These are phyloP conservation scores for Elsinoe batatas DNA, from an alignment of 2,329 filamentous ascomycete genomes.

Conservation along the genomic window DNA sequence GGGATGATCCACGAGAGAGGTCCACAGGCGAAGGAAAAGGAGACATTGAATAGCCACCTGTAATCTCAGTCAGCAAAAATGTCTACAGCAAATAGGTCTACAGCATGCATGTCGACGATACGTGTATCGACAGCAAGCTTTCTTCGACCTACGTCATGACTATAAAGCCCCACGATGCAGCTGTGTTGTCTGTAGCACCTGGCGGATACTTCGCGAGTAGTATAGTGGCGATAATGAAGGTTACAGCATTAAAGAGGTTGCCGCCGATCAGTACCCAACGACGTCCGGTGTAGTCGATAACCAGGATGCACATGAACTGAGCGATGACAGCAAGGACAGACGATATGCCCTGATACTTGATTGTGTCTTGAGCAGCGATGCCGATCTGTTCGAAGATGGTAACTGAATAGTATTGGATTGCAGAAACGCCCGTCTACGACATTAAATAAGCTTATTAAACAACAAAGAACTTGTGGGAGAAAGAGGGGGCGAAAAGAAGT, in stretches of 20 bases:
- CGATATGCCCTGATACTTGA: slow-evolving; percentile 69
- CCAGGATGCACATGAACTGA: slow-evolving; percentile 56
- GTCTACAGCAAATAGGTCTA: too few relatives aligned
- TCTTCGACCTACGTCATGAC: slow-evolving; percentile 42
- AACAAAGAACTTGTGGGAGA: too few relatives aligned
- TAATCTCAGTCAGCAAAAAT: too few relatives aligned
- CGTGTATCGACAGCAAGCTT: too few relatives aligned
- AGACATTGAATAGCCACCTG: slow-evolving; percentile 67
- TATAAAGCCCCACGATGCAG: slow-evolving; percentile 66
- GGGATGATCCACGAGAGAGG: slow-evolving; percentile 52
- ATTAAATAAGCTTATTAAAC: too few relatives aligned
- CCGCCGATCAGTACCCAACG: slow-evolving; percentile 63
- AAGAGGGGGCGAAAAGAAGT: too few relatives aligned
- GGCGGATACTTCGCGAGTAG: slow-evolving; percentile 54
- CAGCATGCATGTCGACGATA: too few relatives aligned
- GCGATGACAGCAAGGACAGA: slow-evolving; percentile 60
- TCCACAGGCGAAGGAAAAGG: slow-evolving; percentile 60
- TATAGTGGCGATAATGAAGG: slow-evolving; percentile 58
- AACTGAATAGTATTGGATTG: slow-evolving; percentile 37
- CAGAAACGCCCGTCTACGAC: slow-evolving; percentile 53
- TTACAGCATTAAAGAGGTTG: slow-evolving; percentile 60
- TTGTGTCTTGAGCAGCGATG: slow-evolving; percentile 53
- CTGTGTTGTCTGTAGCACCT: slow-evolving; percentile 37
- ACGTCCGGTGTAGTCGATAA: slow-evolving; percentile 61
- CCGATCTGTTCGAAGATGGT: slow-evolving; percentile 54